Percentiles rank a stretch among this genome's conserved stretches.
phyloP scores from a whole-genome alignment of 164 flowering plant species.

The Piper betle region DNA sequence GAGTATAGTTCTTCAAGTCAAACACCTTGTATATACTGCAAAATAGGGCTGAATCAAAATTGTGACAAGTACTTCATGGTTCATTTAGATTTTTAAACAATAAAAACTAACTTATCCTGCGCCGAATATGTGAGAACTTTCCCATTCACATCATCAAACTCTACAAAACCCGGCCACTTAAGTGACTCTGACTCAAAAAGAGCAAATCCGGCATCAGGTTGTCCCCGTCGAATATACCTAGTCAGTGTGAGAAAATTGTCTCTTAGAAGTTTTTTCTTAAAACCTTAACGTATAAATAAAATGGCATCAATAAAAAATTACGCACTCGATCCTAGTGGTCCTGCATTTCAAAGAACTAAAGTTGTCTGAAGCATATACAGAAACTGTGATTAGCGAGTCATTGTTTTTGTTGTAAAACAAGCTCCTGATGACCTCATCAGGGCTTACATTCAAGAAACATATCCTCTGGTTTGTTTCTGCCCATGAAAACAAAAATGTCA shows the following conservation, averaged over 20 bases:
- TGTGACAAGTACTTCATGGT: neutral
- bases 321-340: conserved; percentile 93
- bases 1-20: conserved; percentile 81
- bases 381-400: conserved; percentile 95
- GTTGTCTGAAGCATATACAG: conserved; percentile 98
- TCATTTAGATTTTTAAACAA: neutral
- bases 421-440: conserved; percentile 93
- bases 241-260: neutral
- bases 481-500: conserved; percentile 4
- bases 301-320: neutral
- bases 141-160: conserved; percentile 98
- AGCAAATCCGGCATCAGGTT: conserved; percentile 88
- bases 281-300: neutral
- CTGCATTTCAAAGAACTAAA: conserved; percentile 98
- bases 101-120: conserved; percentile 47
- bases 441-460: conserved; percentile 87
- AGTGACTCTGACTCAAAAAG: conserved; percentile 91
- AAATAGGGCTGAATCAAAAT: conserved; percentile 5
- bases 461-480: conserved; percentile 87
- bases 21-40: conserved; percentile 86
- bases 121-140: conserved; percentile 94
- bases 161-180: conserved; percentile 99
- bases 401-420: conserved; percentile 95
- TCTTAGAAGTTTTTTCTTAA: neutral
- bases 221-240: conserved; percentile 73